Conservation (phyloP, 1,139 yeast genomes). For the Geotrichum restrictum region DNA sequence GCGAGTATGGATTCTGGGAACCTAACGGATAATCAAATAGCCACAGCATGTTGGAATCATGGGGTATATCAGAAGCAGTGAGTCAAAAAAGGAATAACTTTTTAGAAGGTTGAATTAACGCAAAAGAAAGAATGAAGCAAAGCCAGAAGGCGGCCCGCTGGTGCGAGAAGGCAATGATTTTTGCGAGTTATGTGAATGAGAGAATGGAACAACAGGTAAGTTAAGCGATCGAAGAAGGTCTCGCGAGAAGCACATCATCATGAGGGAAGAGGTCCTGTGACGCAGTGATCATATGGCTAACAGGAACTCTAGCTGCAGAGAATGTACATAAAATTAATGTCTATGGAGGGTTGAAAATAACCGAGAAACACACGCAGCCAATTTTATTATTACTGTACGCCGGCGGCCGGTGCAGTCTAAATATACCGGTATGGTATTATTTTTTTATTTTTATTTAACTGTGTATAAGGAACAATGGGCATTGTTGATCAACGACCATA, state of each 20-base stretch:
- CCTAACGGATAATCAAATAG: constrained; percentile 4
- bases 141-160: constrained; percentile 20
- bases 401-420: too few species aligned
- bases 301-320: constrained; percentile 17
- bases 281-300: neutral
- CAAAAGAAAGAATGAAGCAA: constrained; percentile 17
- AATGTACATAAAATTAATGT: constrained; percentile 21
- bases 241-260: neutral
- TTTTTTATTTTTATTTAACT: too few species aligned
- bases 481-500: too few species aligned
- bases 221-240: neutral
- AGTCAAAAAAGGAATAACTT: neutral
- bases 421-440: too few species aligned
- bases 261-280: neutral
- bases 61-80: constrained; percentile 23
- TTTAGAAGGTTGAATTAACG: too few species aligned
- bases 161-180: constrained; percentile 22
- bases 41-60: constrained; percentile 24
- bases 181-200: constrained; percentile 22
- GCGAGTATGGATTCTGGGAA: neutral
- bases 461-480: too few species aligned
- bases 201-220: constrained; percentile 23
- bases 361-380: too few species aligned
- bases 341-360: constrained; percentile 14
- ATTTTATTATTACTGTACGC: too few species aligned